phyloP scores from a whole-genome alignment of 371 early-diverging fungal species.

The Funneliformis caledonium region DNA sequence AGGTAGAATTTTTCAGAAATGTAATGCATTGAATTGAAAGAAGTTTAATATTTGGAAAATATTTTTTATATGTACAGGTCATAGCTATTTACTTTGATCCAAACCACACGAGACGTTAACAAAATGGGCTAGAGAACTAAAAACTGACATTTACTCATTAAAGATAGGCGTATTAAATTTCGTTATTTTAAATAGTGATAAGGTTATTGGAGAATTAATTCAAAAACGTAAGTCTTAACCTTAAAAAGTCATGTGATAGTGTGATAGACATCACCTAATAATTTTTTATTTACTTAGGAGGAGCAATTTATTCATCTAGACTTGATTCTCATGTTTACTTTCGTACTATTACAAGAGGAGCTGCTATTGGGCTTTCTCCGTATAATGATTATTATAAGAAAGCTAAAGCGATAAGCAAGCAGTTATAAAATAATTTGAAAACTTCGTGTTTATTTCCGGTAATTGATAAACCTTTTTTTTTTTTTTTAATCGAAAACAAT shows the following conservation, averaged over 20 bases:
- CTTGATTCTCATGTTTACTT: neutral
- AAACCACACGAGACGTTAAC: neutral
- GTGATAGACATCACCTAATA: neutral
- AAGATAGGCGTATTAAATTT: neutral
- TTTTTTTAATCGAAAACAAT: no score
- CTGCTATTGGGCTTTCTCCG: neutral
- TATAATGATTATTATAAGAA: neutral
- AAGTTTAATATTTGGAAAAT: no score
- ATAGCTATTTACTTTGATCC: no score
- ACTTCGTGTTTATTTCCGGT: no score
- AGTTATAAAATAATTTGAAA: no score
- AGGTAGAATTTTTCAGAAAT: no score
- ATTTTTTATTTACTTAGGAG: neutral
- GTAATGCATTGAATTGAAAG: no score
- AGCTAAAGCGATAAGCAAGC: neutral
- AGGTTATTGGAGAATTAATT: neutral
- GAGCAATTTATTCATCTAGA: neutral
- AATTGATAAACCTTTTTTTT: no score
- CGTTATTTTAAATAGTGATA: constrained; percentile 8
- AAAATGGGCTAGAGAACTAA: constrained; percentile 7
- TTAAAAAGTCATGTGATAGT: neutral
- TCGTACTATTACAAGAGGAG: neutral
- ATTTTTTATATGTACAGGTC: no score
- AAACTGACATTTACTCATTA: neutral
- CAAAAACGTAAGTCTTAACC: neutral